These are phyloP conservation scores for Gamsiella multidivaricata DNA, from an alignment of 192 early-diverging fungal genomes.

Conservation along the genomic window DNA sequence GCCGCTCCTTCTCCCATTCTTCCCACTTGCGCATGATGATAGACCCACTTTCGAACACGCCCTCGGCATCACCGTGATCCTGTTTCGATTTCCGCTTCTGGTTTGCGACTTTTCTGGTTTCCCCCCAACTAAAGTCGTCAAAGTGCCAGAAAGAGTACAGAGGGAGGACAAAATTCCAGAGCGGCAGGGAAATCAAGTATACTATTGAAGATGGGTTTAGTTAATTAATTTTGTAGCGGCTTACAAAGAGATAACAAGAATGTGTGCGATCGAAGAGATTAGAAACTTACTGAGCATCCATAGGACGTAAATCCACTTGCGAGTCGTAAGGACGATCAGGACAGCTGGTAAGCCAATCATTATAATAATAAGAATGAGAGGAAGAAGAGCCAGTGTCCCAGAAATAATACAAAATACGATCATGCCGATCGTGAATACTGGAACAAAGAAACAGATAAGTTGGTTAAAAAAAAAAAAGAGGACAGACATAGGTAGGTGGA, in stretches of 20 bases:
- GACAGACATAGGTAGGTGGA: background rate
- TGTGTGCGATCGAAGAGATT: background rate
- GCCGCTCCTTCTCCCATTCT: slow-evolving; percentile 67
- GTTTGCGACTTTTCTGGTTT: slow-evolving; percentile 79
- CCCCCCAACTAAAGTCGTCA: slow-evolving; percentile 92
- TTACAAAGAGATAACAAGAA: slow-evolving; percentile 61
- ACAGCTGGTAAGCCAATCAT: slow-evolving; percentile 78
- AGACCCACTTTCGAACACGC: slow-evolving; percentile 75
- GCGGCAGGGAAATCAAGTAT: slow-evolving; percentile 81
- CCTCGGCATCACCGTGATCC: slow-evolving; percentile 71
- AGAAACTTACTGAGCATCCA: slow-evolving; percentile 70
- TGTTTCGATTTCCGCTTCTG: slow-evolving; percentile 78
- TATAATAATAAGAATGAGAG: slow-evolving; percentile 70
- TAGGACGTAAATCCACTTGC: slow-evolving; percentile 75
- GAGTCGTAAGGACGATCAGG: slow-evolving; percentile 78
- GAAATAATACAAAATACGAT: slow-evolving; percentile 59
- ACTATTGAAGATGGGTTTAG: slow-evolving; percentile 59
- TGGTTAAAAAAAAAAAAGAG: background rate
- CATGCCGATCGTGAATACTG: slow-evolving; percentile 63
- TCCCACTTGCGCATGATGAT: slow-evolving; percentile 68
- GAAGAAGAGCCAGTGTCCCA: slow-evolving; percentile 60
- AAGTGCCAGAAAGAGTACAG: slow-evolving; percentile 95
- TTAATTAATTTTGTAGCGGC: too few species aligned
- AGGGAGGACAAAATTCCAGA: slow-evolving; percentile 96
- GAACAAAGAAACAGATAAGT: background rate